Conservation (phyloP, 495 filamentous ascomycete genomes). For the Parathielavia hyrcaniae region DNA sequence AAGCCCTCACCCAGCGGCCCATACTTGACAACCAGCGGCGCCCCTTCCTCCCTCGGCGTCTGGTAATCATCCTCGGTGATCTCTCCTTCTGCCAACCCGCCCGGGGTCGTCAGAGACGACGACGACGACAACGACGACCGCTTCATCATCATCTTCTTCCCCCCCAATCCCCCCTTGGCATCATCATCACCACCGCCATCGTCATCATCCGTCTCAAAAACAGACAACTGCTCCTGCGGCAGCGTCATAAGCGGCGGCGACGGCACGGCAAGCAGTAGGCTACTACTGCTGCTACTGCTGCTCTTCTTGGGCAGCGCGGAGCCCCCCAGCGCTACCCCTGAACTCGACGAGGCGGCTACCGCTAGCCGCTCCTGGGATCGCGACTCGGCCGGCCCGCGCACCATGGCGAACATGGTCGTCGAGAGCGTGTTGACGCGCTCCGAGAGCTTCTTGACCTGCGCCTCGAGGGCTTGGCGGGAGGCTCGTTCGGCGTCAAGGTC, state of each 20-base stretch:
- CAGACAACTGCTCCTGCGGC: conserved; percentile 27
- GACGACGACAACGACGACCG: too few species aligned
- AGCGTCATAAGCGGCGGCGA: conserved; percentile 10
- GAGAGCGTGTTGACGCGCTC: conserved; percentile 40
- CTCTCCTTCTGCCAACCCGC: conserved; percentile 25
- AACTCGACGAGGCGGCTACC: background rate
- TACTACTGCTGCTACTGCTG: background rate
- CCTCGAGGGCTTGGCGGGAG: conserved; percentile 46
- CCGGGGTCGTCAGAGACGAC: conserved; percentile 2
- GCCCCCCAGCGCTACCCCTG: too few species aligned
- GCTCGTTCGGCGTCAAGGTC: conserved; percentile 49
- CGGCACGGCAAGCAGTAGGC: conserved; percentile 23
- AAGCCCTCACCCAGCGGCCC: conserved; percentile 44
- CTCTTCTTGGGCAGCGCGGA: background rate
- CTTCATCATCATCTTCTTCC: too few species aligned
- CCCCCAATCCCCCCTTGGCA: conserved; percentile 23
- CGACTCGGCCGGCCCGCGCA: conserved; percentile 28
- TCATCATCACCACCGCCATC: conserved; percentile 8
- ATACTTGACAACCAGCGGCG: conserved; percentile 29
- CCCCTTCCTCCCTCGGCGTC: conserved; percentile 39
- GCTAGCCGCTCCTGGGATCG: conserved; percentile 26
- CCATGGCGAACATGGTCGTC: conserved; percentile 35
- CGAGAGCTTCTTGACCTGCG: conserved; percentile 43
- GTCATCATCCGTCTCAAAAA: conserved; percentile 36
- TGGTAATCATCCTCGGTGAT: conserved; percentile 37